Percentiles rank a stretch among this genome's conserved stretches.
Evolutionary conservation across 192 early-diverging fungal genomes (phyloP).

Genomic region (Backusella parvicylindrica): DNA sequence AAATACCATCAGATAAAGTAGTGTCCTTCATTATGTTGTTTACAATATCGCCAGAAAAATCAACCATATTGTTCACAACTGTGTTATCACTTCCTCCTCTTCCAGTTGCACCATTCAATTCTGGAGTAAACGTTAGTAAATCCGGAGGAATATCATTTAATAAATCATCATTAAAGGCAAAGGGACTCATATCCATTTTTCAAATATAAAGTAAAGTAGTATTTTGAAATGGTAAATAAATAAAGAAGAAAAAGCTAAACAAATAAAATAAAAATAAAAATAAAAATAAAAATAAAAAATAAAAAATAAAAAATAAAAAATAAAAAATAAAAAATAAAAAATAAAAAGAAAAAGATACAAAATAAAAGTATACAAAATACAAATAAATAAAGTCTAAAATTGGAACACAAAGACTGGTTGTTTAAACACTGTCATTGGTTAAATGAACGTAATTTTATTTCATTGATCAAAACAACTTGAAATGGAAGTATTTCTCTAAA

Average conservation of each 20-base stretch:
- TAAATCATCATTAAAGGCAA: background rate
- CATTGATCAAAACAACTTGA: background rate
- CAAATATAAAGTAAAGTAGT: background rate
- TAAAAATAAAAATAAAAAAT: background rate
- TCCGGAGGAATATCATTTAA: background rate
- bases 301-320: background rate
- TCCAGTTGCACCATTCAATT: background rate
- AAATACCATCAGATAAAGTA: background rate
- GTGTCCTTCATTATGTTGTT: background rate
- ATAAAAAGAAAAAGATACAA: background rate
- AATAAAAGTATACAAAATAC: background rate
- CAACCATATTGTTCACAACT: background rate
- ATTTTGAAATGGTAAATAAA: background rate
- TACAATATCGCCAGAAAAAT: background rate
- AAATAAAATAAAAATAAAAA: background rate
- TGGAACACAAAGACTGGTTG: background rate
- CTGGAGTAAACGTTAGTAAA: background rate
- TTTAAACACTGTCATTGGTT: background rate
- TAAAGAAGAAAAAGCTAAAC: background rate
- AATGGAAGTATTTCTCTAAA: background rate
- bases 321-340: background rate
- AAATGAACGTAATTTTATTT: background rate
- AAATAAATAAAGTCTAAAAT: background rate
- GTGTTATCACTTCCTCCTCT: background rate
- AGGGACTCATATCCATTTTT: constrained; percentile 1